Evolutionary conservation across 2,329 filamentous ascomycete genomes (phyloP), one percentile per base, ranked within the genome.

Genomic region (Ophiosphaerella narmari): DNA sequence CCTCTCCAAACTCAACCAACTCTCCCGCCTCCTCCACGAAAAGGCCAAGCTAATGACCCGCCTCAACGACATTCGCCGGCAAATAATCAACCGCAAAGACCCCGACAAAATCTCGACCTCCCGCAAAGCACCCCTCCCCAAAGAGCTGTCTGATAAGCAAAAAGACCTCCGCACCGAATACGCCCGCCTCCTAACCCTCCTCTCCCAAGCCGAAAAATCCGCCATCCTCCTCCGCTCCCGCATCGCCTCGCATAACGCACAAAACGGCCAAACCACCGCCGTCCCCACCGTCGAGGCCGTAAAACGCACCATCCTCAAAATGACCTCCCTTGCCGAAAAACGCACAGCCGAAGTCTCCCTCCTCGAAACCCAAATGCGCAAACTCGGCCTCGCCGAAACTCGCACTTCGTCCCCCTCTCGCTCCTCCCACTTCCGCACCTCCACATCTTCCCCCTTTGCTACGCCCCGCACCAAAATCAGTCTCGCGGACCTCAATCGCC

Each of bases 241-340:
- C 62, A 80, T 97, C 14, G 87, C 88, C 1, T 81, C 84, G 16
- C 74, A 76, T 21, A 72, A 75, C 37, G 74, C 75, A 5, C 76
- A 82, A 1, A 79, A 80, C 7, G 81, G 80, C 14, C 66, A 66
- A 16, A 60, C 54, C 2, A 60, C 57, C 21, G 59, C 63, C 1
- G 83, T 87, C 4, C 94, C 94, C 0, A 97, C 92, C 0, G 90
- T 97, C 8, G 94, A 97, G 63, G 90, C 91, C 0, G 90, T 99
- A 16, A 87, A 92, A 60, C 90, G 89, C 52, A 99, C 94, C 1
- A 96, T 99, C 59, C 80, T 81, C 50, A 96, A 94, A 68, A 92
- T 99, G 88, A 97, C 92, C 31, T 83, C 80, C 52, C 93, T 97
- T 87, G 89, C 89, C 0, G 90, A 97, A 78, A 90, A 91, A 75